Evolutionary conservation across 805 yeast species (phyloP).

Genomic region (Zygosaccharomyces lentus): DNA sequence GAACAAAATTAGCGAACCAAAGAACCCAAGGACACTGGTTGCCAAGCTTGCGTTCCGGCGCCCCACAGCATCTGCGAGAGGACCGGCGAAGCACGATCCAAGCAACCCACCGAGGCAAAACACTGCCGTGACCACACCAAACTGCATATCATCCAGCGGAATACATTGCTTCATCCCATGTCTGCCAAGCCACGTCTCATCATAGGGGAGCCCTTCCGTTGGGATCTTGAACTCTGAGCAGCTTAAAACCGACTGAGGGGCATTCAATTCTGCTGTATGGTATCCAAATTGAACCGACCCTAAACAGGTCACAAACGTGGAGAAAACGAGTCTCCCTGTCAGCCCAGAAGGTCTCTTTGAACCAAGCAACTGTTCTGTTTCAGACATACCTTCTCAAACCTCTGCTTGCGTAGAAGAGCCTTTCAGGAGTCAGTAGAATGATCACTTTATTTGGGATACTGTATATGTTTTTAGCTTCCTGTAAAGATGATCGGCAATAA

Average conservation of each 20-base stretch:
- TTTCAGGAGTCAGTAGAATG: not conserved
- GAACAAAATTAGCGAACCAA: slow-evolving; percentile 56
- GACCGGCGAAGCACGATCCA: slow-evolving; percentile 69
- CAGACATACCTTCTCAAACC: slow-evolving; percentile 2
- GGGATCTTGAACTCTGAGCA: slow-evolving; percentile 41
- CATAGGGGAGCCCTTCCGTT: slow-evolving; percentile 18
- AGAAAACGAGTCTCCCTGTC: slow-evolving; percentile 35
- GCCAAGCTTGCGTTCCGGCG: slow-evolving; percentile 50
- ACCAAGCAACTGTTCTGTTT: slow-evolving; percentile 4
- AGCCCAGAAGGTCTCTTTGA: slow-evolving; percentile 4
- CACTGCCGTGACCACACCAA: slow-evolving; percentile 75
- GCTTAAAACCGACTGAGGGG: slow-evolving; percentile 70
- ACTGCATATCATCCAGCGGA: slow-evolving; percentile 49
- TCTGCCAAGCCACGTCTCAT: slow-evolving; percentile 35
- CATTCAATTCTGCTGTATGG: slow-evolving; percentile 92
- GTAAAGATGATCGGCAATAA: not conserved
- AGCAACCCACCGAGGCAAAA: slow-evolving; percentile 81
- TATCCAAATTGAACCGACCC: slow-evolving; percentile 89
- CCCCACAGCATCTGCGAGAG: slow-evolving; percentile 64
- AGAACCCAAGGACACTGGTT: slow-evolving; percentile 48
- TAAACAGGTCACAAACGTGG: slow-evolving; percentile 59
- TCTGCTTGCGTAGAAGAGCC: not conserved
- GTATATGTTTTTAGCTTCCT: not conserved
- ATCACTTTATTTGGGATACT: too few relatives aligned
- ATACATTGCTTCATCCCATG: slow-evolving; percentile 55